Evolutionary conservation across 2,329 filamentous ascomycete species (phyloP), one percentile per base, ranked within the genome.

Genomic region (Aspergillus sojae): DNA sequence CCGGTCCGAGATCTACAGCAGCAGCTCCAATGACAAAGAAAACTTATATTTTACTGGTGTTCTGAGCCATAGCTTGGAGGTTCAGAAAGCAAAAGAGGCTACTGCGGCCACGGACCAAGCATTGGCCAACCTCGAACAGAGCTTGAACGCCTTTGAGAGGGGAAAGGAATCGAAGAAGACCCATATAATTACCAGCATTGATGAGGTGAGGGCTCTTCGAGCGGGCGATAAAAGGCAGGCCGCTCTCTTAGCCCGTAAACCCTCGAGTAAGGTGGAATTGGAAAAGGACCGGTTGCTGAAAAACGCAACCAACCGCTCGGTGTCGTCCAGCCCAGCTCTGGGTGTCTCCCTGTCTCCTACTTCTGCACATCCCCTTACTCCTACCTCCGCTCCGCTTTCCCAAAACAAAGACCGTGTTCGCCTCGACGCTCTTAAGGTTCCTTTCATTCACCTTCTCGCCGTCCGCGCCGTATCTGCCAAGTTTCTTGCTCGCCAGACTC

Each of bases 131-230:
- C 79, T 89, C 60, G 83, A 88, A 74, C 85, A 81, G 72, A 88
- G 81, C 70, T 80, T 89, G 73, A 87, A 83, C 64, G 83, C 85
- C 26, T 82, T 86, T 58, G 81, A 87, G 71, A 81, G 87, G 71
- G 82, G 86, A 67, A 88, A 88, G 75, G 83, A 88, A 74, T 86
- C 86, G 43, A 87, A 86, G 73, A 85, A 84, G 79, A 79, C 78
- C 2, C 75, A 76, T 59, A 70, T 80, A 41, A 77, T 81, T 60
- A 74, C 74, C 21, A 71, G 71, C 53, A 74, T 77, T 36, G 72
- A 77, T 66, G 74, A 80, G 62, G 72, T 78, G 62, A 74, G 70
- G 60, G 75, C 73, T 46, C 68, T 82, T 28, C 72, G 72, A 28
- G 72, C 77, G 19, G 73, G 81, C 34, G 73, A 76, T 60, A 72